phyloP scores from a whole-genome alignment of 2,329 filamentous ascomycete genomes.

The Botrytis tulipae region DNA sequence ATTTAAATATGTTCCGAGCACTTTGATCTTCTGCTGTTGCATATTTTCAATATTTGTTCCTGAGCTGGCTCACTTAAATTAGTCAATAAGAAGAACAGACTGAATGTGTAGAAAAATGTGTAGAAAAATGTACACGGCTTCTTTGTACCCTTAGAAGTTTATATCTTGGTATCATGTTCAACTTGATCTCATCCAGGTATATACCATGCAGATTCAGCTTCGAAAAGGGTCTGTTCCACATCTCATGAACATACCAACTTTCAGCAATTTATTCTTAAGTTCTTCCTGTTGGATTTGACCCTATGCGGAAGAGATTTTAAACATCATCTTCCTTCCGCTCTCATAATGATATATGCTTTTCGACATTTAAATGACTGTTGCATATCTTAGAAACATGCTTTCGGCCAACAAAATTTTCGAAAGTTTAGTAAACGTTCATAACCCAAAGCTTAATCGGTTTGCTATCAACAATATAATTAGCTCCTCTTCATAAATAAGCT shows the following conservation, averaged over 20 bases:
- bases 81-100: rapidly evolving
- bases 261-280: background rate
- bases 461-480: background rate
- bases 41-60: background rate
- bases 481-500: background rate
- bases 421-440: too few species aligned
- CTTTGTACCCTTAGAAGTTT: rapidly evolving
- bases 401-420: too few species aligned
- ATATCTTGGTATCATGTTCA: background rate
- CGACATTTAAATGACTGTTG: background rate
- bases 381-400: background rate
- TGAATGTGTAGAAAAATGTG: background rate
- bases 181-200: background rate
- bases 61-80: background rate
- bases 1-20: background rate
- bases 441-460: background rate
- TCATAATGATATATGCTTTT: background rate
- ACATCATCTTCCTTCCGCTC: background rate
- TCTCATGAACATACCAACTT: background rate
- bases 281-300: too few species aligned
- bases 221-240: background rate
- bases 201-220: background rate
- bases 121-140: background rate
- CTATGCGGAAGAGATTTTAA: background rate
- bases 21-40: background rate